phyloP scores from a whole-genome alignment of 2,329 filamentous ascomycete genomes.

The Fusarium lyarnte region DNA sequence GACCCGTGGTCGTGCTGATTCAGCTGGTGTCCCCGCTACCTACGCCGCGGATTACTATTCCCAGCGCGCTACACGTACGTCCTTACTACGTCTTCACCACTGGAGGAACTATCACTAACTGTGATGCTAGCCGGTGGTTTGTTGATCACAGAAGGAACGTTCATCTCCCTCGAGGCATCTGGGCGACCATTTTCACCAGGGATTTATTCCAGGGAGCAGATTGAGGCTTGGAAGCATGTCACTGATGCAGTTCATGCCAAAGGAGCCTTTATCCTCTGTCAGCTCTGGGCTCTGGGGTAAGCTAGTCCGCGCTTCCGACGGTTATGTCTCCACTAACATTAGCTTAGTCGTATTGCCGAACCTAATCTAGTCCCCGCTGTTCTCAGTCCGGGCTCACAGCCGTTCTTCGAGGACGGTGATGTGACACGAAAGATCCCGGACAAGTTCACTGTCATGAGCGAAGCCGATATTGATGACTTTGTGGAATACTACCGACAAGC shows the following conservation, averaged over 20 bases:
- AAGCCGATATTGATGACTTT: constrained; percentile 70
- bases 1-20: constrained; percentile 61
- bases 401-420: neutral
- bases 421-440: neutral
- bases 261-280: constrained; percentile 67
- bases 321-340: neutral
- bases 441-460: constrained; percentile 62
- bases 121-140: constrained; percentile 49
- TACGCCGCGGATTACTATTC: constrained; percentile 57
- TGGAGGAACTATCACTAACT: fast-evolving
- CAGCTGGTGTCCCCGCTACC: constrained; percentile 35
- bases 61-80: constrained; percentile 52
- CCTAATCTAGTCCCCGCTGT: constrained; percentile 21
- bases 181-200: constrained; percentile 41
- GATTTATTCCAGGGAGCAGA: constrained; percentile 67
- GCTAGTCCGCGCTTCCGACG: constrained; percentile 41
- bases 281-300: constrained; percentile 71
- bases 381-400: constrained; percentile 20
- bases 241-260: constrained; percentile 71
- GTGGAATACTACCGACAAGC: constrained; percentile 67
- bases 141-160: constrained; percentile 57
- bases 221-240: constrained; percentile 68
- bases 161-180: constrained; percentile 47
- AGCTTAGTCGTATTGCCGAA: constrained; percentile 17
- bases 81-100: fast-evolving